Evolutionary conservation across 2,329 filamentous ascomycete genomes (phyloP), one percentile per base, ranked within the genome.

Genomic region (Teratosphaeria destructans): DNA sequence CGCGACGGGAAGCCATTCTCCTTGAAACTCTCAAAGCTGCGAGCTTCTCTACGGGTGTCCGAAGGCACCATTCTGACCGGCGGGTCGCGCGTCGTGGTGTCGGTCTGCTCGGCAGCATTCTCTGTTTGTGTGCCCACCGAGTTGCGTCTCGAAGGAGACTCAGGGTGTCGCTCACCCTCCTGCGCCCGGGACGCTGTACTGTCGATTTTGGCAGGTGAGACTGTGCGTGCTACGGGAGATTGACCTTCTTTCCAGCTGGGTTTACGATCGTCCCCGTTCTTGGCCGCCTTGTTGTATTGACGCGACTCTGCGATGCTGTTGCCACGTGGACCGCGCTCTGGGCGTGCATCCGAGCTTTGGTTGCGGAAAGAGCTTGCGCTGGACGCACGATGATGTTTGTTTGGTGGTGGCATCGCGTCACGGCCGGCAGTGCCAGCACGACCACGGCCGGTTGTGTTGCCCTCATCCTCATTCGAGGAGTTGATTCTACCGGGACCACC

Each of bases 401-500:
- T 27, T 16, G 64, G 53, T 43, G 65, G 63, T 34, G 66, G 65
- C 64, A 68, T 67, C 26, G 65, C 59, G 16, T 70, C 67, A 54
- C 69, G 67, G 56, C 70, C 70, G 19, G 61, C 56, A n/a, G 62
- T 63, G 55, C 61, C 60, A 11, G 67, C 61, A n/a, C 62, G 65
- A 10, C 62, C 66, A 23, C 62, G 59, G 29, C 12, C 32, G 11
- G 55, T 16, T 52, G 19, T 10, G 32, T 14, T 35, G 55, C 19
- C 57, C 26, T 67, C 67, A 37, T 52, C 62, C 32, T 66, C 66
- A 16, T 56, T 59, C 11, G 64, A 63, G 11, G 43, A 53, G 32
- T 59, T 60, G 55, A 58, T 59, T 49, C 63, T 58, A 32, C 76
- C 75, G 23, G 53, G 14, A 27, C 53, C 29, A 55, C 76, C 74